Evolutionary conservation across 2,329 filamentous ascomycete species (phyloP).

Genomic region (Hypomyces perniciosus): DNA sequence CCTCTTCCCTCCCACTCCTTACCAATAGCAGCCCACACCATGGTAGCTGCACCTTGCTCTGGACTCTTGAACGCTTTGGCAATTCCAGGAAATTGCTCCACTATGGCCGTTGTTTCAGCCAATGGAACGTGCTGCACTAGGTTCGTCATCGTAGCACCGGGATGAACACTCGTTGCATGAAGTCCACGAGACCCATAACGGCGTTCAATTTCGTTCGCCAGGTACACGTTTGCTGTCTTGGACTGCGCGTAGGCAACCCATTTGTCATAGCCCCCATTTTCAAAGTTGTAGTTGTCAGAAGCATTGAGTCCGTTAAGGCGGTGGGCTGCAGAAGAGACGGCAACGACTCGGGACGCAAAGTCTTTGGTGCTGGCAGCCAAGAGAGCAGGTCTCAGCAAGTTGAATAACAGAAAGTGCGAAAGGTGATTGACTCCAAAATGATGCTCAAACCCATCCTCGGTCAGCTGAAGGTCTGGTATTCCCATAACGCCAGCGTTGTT

Average conservation of each 20-base stretch:
- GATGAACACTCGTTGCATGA: conserved; percentile 33
- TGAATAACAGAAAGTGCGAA: conserved; percentile 22
- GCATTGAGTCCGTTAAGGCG: not conserved
- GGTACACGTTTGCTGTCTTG: conserved; percentile 46
- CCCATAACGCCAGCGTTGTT: conserved; percentile 39
- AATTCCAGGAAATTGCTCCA: not conserved
- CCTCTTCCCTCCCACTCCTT: conserved; percentile 39
- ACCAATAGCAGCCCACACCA: conserved; percentile 37
- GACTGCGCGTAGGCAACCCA: conserved; percentile 38
- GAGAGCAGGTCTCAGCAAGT: conserved; percentile 18
- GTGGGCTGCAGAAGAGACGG: conserved; percentile 4
- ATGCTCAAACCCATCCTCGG: conserved; percentile 18
- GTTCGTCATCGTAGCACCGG: conserved; percentile 32
- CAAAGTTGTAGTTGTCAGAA: conserved; percentile 16
- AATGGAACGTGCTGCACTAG: conserved; percentile 1
- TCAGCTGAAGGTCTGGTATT: conserved; percentile 16
- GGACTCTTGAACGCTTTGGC: not conserved
- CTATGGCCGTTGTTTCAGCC: conserved; percentile 2
- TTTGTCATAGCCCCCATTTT: conserved; percentile 19
- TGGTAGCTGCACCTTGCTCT: conserved; percentile 43
- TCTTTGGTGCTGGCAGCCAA: conserved; percentile 1
- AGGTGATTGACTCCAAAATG: conserved; percentile 25
- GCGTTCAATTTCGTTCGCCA: conserved; percentile 44
- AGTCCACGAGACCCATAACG: conserved; percentile 37
- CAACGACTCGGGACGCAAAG: conserved; percentile 5